phyloP scores from a whole-genome alignment of 495 filamentous ascomycete genomes.

The Penicillium soppii region DNA sequence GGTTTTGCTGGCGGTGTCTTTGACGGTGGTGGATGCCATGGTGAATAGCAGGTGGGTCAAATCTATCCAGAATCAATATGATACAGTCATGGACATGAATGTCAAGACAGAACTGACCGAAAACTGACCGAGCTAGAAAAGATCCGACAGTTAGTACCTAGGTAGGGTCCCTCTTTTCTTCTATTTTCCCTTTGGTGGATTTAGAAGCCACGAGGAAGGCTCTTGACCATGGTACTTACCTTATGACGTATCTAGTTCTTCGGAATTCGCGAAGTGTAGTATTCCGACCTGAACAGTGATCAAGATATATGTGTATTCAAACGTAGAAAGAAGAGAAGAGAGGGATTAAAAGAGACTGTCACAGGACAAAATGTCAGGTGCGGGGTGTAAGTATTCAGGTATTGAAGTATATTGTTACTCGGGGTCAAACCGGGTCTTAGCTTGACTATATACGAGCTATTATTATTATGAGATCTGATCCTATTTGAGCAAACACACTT shows the following conservation, averaged over 20 bases:
- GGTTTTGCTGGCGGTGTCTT: conserved; percentile 26
- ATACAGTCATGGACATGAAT: too few species aligned
- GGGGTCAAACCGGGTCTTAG: conserved; percentile 4
- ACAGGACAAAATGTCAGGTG: conserved; percentile 9
- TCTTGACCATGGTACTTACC: conserved; percentile 17
- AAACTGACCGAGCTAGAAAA: background rate
- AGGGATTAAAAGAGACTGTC: conserved; percentile 2
- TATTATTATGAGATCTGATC: too few species aligned
- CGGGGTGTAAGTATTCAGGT: conserved; percentile 5
- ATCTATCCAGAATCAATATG: too few species aligned
- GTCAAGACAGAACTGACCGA: background rate
- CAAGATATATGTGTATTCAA: background rate
- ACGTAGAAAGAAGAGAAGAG: background rate
- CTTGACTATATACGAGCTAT: conserved; percentile 3
- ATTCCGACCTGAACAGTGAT: background rate
- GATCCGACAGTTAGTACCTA: background rate
- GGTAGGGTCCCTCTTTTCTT: too few species aligned
- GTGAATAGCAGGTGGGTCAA: conserved; percentile 7
- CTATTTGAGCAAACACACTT: background rate
- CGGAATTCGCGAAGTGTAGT: background rate
- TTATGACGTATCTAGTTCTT: conserved; percentile 17
- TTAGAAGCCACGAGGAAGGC: conserved; percentile 12
- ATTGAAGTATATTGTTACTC: background rate
- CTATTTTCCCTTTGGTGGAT: conserved; percentile 9
- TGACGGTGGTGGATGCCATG: conserved; percentile 41